Percentiles rank a stretch among this genome's conserved stretches.
phyloP scores from a whole-genome alignment of 1,284 basidiomycete genomes.

The Waitea zeae region DNA sequence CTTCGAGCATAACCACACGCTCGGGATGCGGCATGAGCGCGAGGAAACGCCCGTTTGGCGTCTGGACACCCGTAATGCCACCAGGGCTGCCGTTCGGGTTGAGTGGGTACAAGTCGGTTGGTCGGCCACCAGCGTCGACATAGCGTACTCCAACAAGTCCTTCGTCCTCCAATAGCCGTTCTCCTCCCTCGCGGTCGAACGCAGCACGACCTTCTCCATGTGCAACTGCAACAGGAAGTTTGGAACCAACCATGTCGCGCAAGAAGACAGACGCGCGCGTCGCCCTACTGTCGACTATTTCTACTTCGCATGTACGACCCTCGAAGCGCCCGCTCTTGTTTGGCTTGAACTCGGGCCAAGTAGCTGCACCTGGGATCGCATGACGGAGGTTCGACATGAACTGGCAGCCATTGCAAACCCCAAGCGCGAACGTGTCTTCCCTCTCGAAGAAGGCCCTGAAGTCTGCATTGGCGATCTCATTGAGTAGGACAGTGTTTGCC shows the following conservation, averaged over 20 bases:
- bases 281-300: constrained; percentile 42
- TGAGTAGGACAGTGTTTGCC: constrained; percentile 86
- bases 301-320: constrained; percentile 68
- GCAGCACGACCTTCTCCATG: constrained; percentile 89
- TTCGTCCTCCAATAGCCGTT: constrained; percentile 21
- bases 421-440: constrained; percentile 75
- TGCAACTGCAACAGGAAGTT: constrained; percentile 84
- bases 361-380: constrained; percentile 73
- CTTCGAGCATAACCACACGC: constrained; percentile 58
- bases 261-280: constrained; percentile 69
- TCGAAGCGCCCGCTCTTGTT: constrained; percentile 90
- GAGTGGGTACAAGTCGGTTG: constrained; percentile 71
- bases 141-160: constrained; percentile 61
- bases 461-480: constrained; percentile 54
- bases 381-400: constrained; percentile 81
- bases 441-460: constrained; percentile 75
- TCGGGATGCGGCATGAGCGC: constrained; percentile 96
- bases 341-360: constrained; percentile 86
- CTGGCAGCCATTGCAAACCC: constrained; percentile 98
- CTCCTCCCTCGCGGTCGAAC: constrained; percentile 31
- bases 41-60: constrained; percentile 73
- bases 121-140: constrained; percentile 47
- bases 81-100: constrained; percentile 90
- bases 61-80: constrained; percentile 83
- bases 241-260: constrained; percentile 73